Percentiles rank a stretch among this genome's conserved stretches.
Conservation (phyloP, 495 filamentous ascomycete genomes). For the Ramalina intermedia region DNA sequence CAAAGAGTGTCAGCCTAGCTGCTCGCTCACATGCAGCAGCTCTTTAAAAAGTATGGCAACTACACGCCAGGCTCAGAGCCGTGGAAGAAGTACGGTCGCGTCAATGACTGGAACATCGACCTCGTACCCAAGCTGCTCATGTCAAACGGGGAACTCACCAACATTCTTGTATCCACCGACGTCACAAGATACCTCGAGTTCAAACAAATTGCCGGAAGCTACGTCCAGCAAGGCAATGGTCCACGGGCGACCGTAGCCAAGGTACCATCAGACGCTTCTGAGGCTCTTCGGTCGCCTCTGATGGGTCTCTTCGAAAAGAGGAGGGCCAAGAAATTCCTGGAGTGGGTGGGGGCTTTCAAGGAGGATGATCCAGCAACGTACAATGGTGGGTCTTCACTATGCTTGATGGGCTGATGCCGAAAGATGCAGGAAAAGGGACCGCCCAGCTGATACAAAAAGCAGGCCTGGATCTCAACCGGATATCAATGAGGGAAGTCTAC, state of each 20-base stretch:
- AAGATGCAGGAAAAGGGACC: not conserved
- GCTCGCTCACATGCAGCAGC: conserved; percentile 33
- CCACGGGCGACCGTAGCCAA: conserved; percentile 82
- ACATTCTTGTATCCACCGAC: conserved; percentile 91
- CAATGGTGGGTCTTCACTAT: conserved; percentile 14
- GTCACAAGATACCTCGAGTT: conserved; percentile 97
- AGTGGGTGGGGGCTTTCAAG: conserved; percentile 90
- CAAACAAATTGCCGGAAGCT: conserved; percentile 95
- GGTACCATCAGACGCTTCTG: conserved; percentile 84
- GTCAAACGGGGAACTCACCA: conserved; percentile 96
- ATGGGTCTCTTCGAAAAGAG: conserved; percentile 98
- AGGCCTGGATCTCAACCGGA: conserved; percentile 68
- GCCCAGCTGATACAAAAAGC: conserved; percentile 6
- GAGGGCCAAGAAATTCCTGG: conserved; percentile 88
- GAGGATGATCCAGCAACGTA: conserved; percentile 70
- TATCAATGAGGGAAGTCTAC: conserved; percentile 93
- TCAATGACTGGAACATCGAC: conserved; percentile 99
- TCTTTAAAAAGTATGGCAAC: conserved; percentile 93
- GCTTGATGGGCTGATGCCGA: not conserved
- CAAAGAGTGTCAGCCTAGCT: not conserved
- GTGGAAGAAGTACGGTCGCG: conserved; percentile 90
- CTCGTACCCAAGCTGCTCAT: conserved; percentile 96
- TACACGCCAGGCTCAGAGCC: conserved; percentile 68
- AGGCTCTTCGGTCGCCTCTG: conserved; percentile 81
- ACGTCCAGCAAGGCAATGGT: conserved; percentile 76